phyloP scores from a whole-genome alignment of 176 grass and related monocot genomes.

The Musa schizocarpa region DNA sequence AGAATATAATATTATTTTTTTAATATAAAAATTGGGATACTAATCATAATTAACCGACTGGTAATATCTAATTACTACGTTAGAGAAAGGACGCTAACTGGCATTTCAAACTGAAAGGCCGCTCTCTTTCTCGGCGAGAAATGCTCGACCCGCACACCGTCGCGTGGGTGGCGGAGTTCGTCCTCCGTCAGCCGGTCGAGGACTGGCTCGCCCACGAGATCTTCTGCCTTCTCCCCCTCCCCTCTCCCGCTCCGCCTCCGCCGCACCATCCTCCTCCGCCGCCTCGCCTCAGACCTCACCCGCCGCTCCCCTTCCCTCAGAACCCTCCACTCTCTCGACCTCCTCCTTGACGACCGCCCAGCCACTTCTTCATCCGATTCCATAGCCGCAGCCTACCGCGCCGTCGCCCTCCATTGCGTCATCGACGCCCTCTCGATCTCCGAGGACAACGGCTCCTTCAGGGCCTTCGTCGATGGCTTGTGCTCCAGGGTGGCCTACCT shows the following conservation, averaged over 20 bases:
- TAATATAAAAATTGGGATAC: no score
- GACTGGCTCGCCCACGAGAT: conserved; percentile 1
- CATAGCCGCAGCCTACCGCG: conserved; percentile 13
- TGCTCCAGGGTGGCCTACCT: not conserved
- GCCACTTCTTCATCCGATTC: not conserved
- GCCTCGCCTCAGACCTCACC: conserved; percentile 14
- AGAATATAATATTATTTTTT: no score
- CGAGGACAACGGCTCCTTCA: not conserved
- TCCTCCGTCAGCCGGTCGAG: conserved; percentile 11
- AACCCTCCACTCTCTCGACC: conserved; percentile 13
- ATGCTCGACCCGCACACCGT: no score
- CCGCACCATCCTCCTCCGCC: conserved; percentile 9
- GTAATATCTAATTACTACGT: no score
- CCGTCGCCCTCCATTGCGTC: conserved; percentile 6
- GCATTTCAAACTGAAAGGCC: no score
- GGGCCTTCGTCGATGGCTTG: not conserved
- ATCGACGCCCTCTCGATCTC: not conserved
- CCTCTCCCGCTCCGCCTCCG: conserved; percentile 3
- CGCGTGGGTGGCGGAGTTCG: conserved; percentile 17
- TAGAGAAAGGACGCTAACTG: no score
- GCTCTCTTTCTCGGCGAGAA: no score
- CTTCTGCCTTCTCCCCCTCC: conserved; percentile 7
- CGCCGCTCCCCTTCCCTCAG: not conserved
- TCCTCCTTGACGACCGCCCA: conserved; percentile 3
- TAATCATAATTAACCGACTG: no score